Evolutionary conservation across 139 green algal species (phyloP).

Genomic region (Picochlorum sp.): DNA sequence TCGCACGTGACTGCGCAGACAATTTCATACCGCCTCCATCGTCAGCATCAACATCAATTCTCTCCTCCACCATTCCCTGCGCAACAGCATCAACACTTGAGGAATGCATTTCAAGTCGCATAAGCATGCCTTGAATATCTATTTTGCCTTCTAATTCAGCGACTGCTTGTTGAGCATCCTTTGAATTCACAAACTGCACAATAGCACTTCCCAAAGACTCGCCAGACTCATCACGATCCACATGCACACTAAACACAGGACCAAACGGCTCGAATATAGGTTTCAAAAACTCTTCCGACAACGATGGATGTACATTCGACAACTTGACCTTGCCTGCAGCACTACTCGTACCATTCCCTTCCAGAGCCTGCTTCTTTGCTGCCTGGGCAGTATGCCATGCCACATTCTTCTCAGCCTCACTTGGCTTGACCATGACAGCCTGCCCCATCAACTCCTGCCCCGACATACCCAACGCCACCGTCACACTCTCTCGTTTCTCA

Average conservation of each 20-base stretch:
- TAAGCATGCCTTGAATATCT: constrained; percentile 8
- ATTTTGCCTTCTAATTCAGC: neutral
- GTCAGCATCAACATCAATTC: constrained; percentile 16
- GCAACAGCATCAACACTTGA: constrained; percentile 1
- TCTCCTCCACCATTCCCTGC: constrained; percentile 15
- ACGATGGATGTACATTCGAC: constrained; percentile 33
- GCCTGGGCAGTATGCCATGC: constrained; percentile 74
- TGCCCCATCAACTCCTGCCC: constrained; percentile 73
- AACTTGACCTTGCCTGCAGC: constrained; percentile 36
- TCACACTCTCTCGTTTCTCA: constrained; percentile 62
- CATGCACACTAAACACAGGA: constrained; percentile 50
- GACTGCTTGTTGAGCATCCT: neutral
- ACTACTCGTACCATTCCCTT: neutral
- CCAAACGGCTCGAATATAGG: constrained; percentile 85
- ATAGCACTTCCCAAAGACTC: constrained; percentile 41
- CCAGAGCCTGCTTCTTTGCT: constrained; percentile 14
- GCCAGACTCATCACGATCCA: constrained; percentile 50
- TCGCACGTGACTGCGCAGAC: constrained; percentile 46
- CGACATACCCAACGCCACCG: constrained; percentile 72
- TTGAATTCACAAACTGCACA: constrained; percentile 10
- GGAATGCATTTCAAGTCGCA: neutral
- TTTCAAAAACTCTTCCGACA: constrained; percentile 59
- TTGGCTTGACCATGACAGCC: constrained; percentile 88
- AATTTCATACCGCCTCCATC: constrained; percentile 62
- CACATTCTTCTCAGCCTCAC: constrained; percentile 93